A percentile compares a stretch with the other conserved stretches of the same genome.
phyloP scores from a whole-genome alignment of 176 grass and related monocot genomes.

The Otatea glauca region DNA sequence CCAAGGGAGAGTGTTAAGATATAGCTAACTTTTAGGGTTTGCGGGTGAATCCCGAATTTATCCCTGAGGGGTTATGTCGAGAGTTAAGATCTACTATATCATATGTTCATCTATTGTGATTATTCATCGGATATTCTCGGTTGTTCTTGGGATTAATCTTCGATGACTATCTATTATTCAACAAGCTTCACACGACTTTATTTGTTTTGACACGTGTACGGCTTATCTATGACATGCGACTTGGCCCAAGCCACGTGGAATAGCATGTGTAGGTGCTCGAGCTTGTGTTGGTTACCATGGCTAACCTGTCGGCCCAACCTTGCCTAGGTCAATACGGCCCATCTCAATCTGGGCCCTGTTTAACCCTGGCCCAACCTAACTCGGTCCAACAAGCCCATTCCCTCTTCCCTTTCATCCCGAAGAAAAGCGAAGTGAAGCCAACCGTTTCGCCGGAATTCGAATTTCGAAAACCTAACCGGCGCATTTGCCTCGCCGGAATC shows the following conservation, averaged over 20 bases:
- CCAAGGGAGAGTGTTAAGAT: too few relatives aligned
- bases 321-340: neutral
- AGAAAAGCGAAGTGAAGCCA: neutral
- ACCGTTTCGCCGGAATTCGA: neutral
- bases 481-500: conserved; percentile 5
- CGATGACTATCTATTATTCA: too few relatives aligned
- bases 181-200: neutral
- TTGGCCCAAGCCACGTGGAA: neutral
- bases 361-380: neutral
- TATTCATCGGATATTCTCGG: too few relatives aligned
- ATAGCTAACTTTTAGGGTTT: too few relatives aligned
- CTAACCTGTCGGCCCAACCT: neutral
- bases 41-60: too few relatives aligned
- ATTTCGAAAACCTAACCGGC: neutral
- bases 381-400: neutral
- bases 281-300: neutral
- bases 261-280: neutral
- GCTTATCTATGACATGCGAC: neutral
- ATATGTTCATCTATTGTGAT: too few relatives aligned
- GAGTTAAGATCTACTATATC: too few relatives aligned
- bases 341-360: too few relatives aligned
- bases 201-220: neutral
- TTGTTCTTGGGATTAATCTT: too few relatives aligned
- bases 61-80: too few relatives aligned
- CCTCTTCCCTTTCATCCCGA: neutral